Evolutionary conservation across 2,329 filamentous ascomycete genomes (phyloP).

Genomic region (Ceratocystis albifundus): DNA sequence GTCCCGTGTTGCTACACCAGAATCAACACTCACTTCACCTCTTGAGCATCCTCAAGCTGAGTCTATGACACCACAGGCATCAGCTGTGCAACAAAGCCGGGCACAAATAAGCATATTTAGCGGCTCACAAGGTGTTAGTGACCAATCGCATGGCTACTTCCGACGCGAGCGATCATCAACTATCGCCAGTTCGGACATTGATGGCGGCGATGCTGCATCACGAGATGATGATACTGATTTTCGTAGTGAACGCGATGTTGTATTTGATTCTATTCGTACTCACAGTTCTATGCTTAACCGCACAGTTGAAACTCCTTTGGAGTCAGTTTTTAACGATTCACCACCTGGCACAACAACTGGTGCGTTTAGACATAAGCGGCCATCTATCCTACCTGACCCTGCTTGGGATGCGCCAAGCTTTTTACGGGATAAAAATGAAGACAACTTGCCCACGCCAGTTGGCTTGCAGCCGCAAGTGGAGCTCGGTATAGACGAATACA

Average conservation of each 20-base stretch:
- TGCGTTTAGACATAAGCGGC: constrained; percentile 18
- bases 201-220: constrained; percentile 51
- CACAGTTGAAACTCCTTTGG: constrained; percentile 57
- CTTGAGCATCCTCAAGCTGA: constrained; percentile 19
- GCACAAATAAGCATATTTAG: constrained; percentile 27
- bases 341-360: constrained; percentile 47
- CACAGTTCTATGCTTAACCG: constrained; percentile 54
- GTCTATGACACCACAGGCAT: constrained; percentile 33
- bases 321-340: constrained; percentile 73
- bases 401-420: constrained; percentile 23
- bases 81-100: constrained; percentile 21
- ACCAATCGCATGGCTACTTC: constrained; percentile 23
- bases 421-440: constrained; percentile 48
- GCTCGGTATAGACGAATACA: constrained; percentile 16
- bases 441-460: constrained; percentile 37
- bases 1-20: constrained; percentile 10
- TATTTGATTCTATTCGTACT: constrained; percentile 66
- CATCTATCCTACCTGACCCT: constrained; percentile 21
- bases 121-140: constrained; percentile 21
- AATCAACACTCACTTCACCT: background rate
- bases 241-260: constrained; percentile 52
- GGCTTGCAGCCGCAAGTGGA: constrained; percentile 17
- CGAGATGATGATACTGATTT: constrained; percentile 68
- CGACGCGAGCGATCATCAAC: constrained; percentile 40
- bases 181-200: constrained; percentile 57